Conservation (phyloP, 2,329 filamentous ascomycete genomes). For the Fusarium sp. region DNA sequence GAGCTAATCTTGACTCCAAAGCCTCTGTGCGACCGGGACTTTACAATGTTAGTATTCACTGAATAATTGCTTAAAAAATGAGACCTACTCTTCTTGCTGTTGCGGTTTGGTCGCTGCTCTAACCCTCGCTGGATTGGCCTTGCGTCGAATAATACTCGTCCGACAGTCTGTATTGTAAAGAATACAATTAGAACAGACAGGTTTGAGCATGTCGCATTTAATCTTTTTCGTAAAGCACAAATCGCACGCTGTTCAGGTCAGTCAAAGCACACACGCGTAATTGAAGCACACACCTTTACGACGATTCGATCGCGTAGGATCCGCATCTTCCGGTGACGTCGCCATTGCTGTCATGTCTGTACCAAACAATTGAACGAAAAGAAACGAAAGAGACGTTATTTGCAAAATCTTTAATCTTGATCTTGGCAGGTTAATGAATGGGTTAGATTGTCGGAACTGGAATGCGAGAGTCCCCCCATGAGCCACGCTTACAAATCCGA, state of each 20-base stretch:
- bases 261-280: background rate
- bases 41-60: background rate
- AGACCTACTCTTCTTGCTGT: slow-evolving; percentile 28
- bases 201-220: slow-evolving; percentile 59
- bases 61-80: background rate
- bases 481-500: slow-evolving; percentile 38
- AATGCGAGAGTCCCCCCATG: background rate
- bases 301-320: slow-evolving; percentile 32
- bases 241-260: slow-evolving; percentile 52
- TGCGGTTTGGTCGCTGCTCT: slow-evolving; percentile 17
- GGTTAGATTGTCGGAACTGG: background rate
- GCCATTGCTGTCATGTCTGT: background rate
- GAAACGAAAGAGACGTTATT: background rate
- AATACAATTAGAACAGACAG: slow-evolving; percentile 58
- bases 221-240: slow-evolving; percentile 61
- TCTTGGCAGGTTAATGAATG: background rate
- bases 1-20: slow-evolving; percentile 45
- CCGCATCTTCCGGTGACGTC: slow-evolving; percentile 25
- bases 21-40: slow-evolving; percentile 8
- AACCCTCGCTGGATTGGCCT: slow-evolving; percentile 36
- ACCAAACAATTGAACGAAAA: background rate
- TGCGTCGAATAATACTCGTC: slow-evolving; percentile 44
- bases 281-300: slow-evolving; percentile 32
- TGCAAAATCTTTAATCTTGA: background rate
- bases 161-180: slow-evolving; percentile 57